Evolutionary conservation across 140 eudicot genomes (phyloP), one percentile per base, ranked within the genome.

Genomic region (Bidens hawaiensis): DNA sequence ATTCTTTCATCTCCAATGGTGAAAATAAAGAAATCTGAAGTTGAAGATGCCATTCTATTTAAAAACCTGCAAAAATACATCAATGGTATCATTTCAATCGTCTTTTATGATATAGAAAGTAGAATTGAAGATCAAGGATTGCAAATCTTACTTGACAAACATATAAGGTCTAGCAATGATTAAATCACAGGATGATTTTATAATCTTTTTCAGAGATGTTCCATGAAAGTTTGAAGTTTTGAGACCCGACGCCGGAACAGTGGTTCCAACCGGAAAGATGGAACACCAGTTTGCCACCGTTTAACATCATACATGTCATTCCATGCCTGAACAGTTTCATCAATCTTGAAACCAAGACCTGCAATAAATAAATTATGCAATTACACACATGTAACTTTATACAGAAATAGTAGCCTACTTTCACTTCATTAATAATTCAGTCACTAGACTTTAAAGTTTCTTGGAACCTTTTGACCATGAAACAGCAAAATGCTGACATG

Each of bases 301-400:
- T 87, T 82, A 17, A 85, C 91, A 75, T 87, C 96, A 70, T 91
- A 87, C 99, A 91, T 91, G 75, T 91, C 96, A 79, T 85, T 81
- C 96, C 96, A 91, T 23, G 99, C 99, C 68, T 87, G 95, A 36
- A 91, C 94, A 26, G 87, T 82, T 72, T 91, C 99, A 68, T 91
- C 89, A 42, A 91, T 85, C 70, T 85, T 82, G 71, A 87, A 91
- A 46, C 95, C 93, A 62, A 79, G 74, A 41, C 79, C 83, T 75
- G 77, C 73, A 79, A 4, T 25, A 6, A 25, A 16, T 45, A 45
- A 45, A n/a, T 45, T n/a, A n/a, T 13, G 14, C 26, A 25, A 62
- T 28, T 50, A 15, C n/a, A 63, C 27, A 71, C 22, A 38, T 50
- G 24, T 8, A 47, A 4, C 25, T 60, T 46, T 18, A 36, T 2